Percentiles rank a stretch among this genome's conserved stretches.
These are phyloP conservation scores for Penicillium salamii DNA, from an alignment of 495 filamentous ascomycete genomes.

Conservation along the genomic window DNA sequence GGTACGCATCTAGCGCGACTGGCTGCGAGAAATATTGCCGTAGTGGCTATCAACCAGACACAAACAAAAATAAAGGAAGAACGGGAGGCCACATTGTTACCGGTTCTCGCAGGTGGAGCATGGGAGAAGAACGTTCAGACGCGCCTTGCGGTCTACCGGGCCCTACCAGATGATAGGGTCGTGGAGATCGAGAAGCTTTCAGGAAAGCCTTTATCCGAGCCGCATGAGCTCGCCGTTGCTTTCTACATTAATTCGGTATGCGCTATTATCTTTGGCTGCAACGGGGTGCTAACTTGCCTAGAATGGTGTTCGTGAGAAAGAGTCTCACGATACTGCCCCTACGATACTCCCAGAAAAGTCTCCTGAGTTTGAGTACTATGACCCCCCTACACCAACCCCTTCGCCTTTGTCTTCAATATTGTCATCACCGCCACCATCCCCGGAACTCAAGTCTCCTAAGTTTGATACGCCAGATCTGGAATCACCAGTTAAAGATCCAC, in stretches of 20 bases:
- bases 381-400: conserved; percentile 1
- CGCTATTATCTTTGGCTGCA: too few species aligned
- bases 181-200: conserved; percentile 47
- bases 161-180: conserved; percentile 44
- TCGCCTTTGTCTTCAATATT: conserved; percentile 2
- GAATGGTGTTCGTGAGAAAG: conserved; percentile 29
- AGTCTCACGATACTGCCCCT: neutral
- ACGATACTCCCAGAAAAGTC: neutral
- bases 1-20: conserved; percentile 59
- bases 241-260: conserved; percentile 43
- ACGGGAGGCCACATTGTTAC: conserved; percentile 60
- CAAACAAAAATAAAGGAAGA: conserved; percentile 63
- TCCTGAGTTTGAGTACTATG: conserved; percentile 11
- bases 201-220: conserved; percentile 30
- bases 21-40: conserved; percentile 64
- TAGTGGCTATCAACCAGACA: conserved; percentile 68
- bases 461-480: neutral
- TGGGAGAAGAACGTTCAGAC: conserved; percentile 71
- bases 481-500: neutral
- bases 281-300: conserved; percentile 11
- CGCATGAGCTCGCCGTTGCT: conserved; percentile 33
- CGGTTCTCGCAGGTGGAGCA: conserved; percentile 60
- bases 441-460: neutral
- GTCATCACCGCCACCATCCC: neutral
- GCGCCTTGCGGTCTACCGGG: conserved; percentile 67